Evolutionary conservation across 495 filamentous ascomycete genomes (phyloP).

Genomic region (Neurospora tetraspora): DNA sequence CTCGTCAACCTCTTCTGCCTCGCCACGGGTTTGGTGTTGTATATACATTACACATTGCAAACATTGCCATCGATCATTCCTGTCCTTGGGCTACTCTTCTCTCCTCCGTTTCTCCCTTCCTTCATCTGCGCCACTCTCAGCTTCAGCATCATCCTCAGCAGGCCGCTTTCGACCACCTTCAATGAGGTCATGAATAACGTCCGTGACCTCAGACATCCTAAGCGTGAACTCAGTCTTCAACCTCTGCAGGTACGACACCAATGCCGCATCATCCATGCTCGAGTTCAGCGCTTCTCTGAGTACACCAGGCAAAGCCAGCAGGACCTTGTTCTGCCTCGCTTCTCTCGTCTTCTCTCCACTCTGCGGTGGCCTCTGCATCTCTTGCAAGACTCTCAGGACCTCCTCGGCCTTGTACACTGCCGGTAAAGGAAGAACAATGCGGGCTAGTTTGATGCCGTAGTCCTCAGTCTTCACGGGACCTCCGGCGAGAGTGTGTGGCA

Average conservation of each 20-base stretch:
- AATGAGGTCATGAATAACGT: no score
- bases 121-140: neutral
- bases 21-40: neutral
- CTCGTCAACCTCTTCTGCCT: neutral
- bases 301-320: slow-evolving; percentile 65
- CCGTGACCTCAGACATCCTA: slow-evolving; percentile 39
- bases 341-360: neutral
- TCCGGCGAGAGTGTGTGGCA: slow-evolving; percentile 72
- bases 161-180: neutral
- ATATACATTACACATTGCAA: neutral
- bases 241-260: slow-evolving; percentile 55
- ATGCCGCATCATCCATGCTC: slow-evolving; percentile 51
- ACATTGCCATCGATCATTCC: neutral
- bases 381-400: slow-evolving; percentile 51
- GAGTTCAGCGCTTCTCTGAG: slow-evolving; percentile 61
- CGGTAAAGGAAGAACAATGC: slow-evolving; percentile 57
- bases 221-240: slow-evolving; percentile 69
- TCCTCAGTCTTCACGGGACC: slow-evolving; percentile 62
- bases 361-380: slow-evolving; percentile 20
- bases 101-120: neutral
- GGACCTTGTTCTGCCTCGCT: slow-evolving; percentile 41
- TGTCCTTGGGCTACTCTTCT: neutral
- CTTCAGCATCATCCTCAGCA: neutral
- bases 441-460: slow-evolving; percentile 72
- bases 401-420: slow-evolving; percentile 58